Percentiles rank a stretch among this genome's conserved stretches.
These are phyloP conservation scores for Brassica nigra DNA, from an alignment of 345 rosid genomes.

Conservation along the genomic window DNA sequence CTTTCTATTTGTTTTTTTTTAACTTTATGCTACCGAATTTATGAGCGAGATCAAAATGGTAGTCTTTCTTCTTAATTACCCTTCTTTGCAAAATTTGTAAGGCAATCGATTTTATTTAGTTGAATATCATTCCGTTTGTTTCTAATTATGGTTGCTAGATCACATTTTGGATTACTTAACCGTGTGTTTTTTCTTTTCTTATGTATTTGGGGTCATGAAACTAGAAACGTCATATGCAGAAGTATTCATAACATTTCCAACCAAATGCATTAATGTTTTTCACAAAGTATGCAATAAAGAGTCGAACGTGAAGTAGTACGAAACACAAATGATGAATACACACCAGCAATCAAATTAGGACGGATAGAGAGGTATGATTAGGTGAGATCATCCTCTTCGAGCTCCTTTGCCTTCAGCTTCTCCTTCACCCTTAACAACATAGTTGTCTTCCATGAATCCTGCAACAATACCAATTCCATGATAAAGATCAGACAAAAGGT, in stretches of 20 bases:
- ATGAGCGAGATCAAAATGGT: background rate
- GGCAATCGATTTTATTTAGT: background rate
- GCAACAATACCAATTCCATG: constrained; percentile 16
- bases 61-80: background rate
- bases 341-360: constrained; percentile 12
- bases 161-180: background rate
- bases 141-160: background rate
- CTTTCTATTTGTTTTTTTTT: no score
- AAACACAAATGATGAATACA: constrained; percentile 14
- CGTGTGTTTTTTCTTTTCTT: background rate
- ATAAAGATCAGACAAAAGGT: constrained; percentile 4
- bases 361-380: constrained; percentile 37
- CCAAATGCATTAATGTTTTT: background rate
- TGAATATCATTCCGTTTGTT: background rate
- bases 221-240: background rate
- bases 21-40: no score
- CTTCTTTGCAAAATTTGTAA: background rate
- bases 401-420: constrained; percentile 90
- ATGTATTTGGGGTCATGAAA: background rate
- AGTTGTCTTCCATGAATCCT: constrained; percentile 98
- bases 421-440: constrained; percentile 94
- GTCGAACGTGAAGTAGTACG: constrained; percentile 23
- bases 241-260: background rate
- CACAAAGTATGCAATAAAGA: constrained; percentile 11
- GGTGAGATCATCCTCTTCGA: constrained; percentile 98